Base-by-base conservation (phyloP, 2,329 filamentous ascomycete species). In the Exophiala calicioides region DNA sequence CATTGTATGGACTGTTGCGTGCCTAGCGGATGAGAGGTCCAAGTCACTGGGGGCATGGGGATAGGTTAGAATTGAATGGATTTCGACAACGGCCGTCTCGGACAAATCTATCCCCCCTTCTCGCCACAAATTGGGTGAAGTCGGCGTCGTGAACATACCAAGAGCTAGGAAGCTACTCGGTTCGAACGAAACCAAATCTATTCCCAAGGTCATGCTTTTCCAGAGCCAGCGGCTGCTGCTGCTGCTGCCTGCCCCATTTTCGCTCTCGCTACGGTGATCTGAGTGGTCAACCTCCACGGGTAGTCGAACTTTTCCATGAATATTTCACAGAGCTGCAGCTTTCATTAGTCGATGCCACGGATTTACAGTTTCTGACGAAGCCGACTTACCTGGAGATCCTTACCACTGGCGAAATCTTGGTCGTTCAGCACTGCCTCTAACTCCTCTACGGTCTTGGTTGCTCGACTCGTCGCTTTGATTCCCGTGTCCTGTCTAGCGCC, bases 401-500 rank as follows among this genome's bases (percentile, higher is more conserved):
- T 30, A 9, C 47, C 47, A 40, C 47, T 51, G 3, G 27, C 51
- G 27, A 54, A 54, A 16, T 47, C 44, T 9, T 48, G 36, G 26
- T 54, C 51, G 8, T 41, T 51, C 47, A 54, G 24, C 15, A 48
- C 44, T 3, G 34, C 47, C 34, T 55, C 52, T 8, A 52, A 26
- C 24, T 54, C 51, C 16, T 51, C 51, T 7, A 54, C 47, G 10
- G 51, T 52, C 49, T 50, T 55, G 6, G 35, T 31, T 1, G 46
- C 43, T 42, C 32, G 49, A 24, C 49, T 55, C 36, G 34, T 45
- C 5, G 49, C 55, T 49, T 63, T 68, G 2, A 68, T 73, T 35
- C 68, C 69, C 0, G 66, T 63, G 13, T 67, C 66, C 19, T 46
- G 31, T 23, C 44, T 39, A 15, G 52, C 52, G 5, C 52, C 52